Percentiles rank a stretch among this genome's conserved stretches.
phyloP scores from a whole-genome alignment of 2,329 filamentous ascomycete species.

The Colletotrichum melonis region DNA sequence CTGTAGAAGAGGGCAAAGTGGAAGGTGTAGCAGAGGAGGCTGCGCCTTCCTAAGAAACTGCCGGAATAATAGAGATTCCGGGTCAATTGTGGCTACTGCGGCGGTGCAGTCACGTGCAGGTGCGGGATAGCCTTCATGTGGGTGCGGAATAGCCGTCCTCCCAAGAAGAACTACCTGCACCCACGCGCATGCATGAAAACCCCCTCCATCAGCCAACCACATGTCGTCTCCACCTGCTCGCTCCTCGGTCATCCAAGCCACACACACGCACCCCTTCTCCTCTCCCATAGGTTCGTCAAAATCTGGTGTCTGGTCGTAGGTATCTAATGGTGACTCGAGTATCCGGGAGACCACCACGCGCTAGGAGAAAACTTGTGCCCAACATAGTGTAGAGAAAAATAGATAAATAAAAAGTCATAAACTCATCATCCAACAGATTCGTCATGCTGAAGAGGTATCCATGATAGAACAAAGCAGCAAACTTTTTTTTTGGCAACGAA shows the following conservation, averaged over 20 bases:
- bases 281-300: not conserved
- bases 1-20: no score
- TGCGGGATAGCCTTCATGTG: no score
- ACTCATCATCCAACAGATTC: slow-evolving; percentile 36
- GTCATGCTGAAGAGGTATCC: slow-evolving; percentile 38
- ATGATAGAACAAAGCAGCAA: slow-evolving; percentile 37
- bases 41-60: no score
- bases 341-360: slow-evolving; percentile 6
- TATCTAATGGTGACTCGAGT: slow-evolving; percentile 14
- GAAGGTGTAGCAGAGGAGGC: no score
- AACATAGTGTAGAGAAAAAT: slow-evolving; percentile 10
- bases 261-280: not conserved
- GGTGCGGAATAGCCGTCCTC: no score
- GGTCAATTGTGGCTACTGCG: no score
- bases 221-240: not conserved
- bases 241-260: slow-evolving; percentile 9
- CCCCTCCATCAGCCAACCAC: not conserved
- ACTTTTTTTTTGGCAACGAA: slow-evolving; percentile 31
- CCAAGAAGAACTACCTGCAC: not conserved
- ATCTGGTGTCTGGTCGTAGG: slow-evolving; percentile 1
- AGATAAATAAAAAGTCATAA: slow-evolving; percentile 24
- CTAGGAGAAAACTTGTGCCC: not conserved
- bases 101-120: no score
- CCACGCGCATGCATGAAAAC: not conserved
- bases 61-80: no score